These are phyloP conservation scores for Syncephalastrum sp. DNA, from an alignment of 371 early-diverging fungal species.

Conservation along the genomic window DNA sequence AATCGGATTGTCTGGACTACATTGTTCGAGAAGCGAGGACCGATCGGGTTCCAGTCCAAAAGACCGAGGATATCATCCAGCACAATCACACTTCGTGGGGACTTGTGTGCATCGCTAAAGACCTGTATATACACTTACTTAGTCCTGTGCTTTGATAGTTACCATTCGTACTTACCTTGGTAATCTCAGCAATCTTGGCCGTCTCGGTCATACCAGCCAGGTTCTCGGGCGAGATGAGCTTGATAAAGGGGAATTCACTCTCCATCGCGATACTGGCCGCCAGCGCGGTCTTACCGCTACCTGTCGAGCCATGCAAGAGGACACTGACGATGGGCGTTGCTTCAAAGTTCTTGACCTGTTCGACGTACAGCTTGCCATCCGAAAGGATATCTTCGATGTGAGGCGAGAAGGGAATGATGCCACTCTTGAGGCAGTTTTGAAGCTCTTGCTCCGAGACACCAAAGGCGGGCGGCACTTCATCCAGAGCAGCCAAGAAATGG, in stretches of 20 bases:
- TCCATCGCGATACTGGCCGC: constrained; percentile 96
- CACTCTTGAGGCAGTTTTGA: constrained; percentile 79
- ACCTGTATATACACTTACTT: constrained; percentile 31
- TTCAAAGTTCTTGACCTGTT: constrained; percentile 81
- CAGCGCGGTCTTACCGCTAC: constrained; percentile 97
- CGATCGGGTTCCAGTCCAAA: constrained; percentile 96
- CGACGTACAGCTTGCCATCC: constrained; percentile 83
- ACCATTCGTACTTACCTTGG: constrained; percentile 55
- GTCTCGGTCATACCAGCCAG: constrained; percentile 96
- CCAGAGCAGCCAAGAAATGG: constrained; percentile 94
- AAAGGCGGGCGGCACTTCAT: constrained; percentile 98
- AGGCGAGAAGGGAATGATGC: constrained; percentile 80
- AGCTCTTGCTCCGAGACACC: constrained; percentile 96
- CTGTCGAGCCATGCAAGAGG: constrained; percentile 85
- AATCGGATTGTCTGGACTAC: constrained; percentile 96
- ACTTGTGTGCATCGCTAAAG: constrained; percentile 98
- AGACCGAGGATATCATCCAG: constrained; percentile 97
- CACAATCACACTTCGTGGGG: constrained; percentile 94
- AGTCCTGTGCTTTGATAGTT: constrained; percentile 16
- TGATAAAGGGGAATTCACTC: constrained; percentile 98
- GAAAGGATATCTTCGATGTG: constrained; percentile 72
- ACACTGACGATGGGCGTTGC: constrained; percentile 89
- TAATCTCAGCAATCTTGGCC: constrained; percentile 93
- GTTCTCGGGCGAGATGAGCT: constrained; percentile 96
- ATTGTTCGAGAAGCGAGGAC: constrained; percentile 97